These are phyloP conservation scores for Beauveria sp. DNA, from an alignment of 2,329 filamentous ascomycete species.

Conservation along the genomic window DNA sequence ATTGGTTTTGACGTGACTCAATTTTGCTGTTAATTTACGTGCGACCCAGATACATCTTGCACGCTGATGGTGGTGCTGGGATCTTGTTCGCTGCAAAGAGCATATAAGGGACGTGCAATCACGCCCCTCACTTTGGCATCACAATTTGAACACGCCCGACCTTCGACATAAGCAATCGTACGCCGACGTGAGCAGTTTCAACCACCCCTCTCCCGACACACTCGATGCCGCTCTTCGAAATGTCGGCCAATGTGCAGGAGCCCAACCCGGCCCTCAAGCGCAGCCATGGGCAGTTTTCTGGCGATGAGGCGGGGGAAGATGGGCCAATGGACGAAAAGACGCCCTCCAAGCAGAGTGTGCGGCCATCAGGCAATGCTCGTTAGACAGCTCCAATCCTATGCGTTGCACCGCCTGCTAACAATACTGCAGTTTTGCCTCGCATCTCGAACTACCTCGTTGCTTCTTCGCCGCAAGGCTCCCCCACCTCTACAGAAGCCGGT, in stretches of 20 bases:
- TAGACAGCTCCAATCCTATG: slow-evolving; percentile 6
- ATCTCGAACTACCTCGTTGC: slow-evolving; percentile 18
- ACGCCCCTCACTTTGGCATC: neutral
- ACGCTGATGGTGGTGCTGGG: neutral
- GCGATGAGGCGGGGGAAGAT: slow-evolving; percentile 22
- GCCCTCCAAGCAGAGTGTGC: slow-evolving; percentile 12
- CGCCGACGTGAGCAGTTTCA: too few species aligned
- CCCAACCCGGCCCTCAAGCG: slow-evolving; percentile 34
- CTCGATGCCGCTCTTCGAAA: slow-evolving; percentile 39
- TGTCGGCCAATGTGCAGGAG: slow-evolving; percentile 42
- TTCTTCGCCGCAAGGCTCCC: slow-evolving; percentile 23
- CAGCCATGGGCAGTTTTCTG: slow-evolving; percentile 37
- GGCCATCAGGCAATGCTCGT: slow-evolving; percentile 19
- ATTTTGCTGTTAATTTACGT: neutral
- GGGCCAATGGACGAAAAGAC: slow-evolving; percentile 15
- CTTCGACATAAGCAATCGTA: too few species aligned
- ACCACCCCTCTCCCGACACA: neutral
- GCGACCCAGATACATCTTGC: neutral
- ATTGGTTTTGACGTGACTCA: neutral
- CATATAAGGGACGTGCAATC: neutral
- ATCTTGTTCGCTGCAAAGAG: neutral
- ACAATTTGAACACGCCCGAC: neutral
- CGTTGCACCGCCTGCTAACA: neutral
- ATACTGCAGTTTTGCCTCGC: slow-evolving; percentile 18
- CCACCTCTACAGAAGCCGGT: slow-evolving; percentile 33